Percentiles rank a stretch among this genome's conserved stretches.
Evolutionary conservation across 768 basidiomycete species (phyloP).

Genomic region (Exsudoporus frostii): DNA sequence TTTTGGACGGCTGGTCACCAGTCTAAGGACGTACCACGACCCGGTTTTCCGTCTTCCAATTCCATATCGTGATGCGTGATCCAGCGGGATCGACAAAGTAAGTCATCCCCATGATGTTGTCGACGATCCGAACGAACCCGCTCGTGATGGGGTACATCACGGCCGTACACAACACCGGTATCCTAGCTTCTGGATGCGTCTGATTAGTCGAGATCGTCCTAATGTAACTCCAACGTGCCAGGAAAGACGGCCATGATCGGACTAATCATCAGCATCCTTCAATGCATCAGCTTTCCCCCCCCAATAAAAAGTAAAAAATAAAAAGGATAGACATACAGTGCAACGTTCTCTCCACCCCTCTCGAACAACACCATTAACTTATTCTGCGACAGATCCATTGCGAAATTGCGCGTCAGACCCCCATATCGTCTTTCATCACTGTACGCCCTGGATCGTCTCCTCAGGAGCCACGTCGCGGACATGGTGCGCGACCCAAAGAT

Average conservation of each 20-base stretch:
- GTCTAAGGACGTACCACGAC: constrained; percentile 37
- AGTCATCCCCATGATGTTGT: constrained; percentile 52
- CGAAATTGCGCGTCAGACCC: constrained; percentile 51
- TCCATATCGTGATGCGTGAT: constrained; percentile 40
- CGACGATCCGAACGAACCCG: constrained; percentile 48
- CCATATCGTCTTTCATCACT: constrained; percentile 35
- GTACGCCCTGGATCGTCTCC: constrained; percentile 4
- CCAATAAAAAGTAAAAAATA: too few relatives aligned
- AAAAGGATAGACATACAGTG: constrained; percentile 16
- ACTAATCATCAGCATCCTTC: neutral
- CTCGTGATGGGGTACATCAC: constrained; percentile 23
- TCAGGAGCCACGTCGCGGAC: constrained; percentile 22
- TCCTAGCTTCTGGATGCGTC: constrained; percentile 38
- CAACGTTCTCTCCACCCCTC: constrained; percentile 17
- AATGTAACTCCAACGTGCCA: constrained; percentile 33
- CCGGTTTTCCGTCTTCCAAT: constrained; percentile 44
- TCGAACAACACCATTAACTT: constrained; percentile 46
- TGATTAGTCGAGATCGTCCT: constrained; percentile 38
- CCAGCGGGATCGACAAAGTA: constrained; percentile 28
- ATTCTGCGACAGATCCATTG: constrained; percentile 65
- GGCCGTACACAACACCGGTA: constrained; percentile 26
- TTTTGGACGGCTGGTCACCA: too few relatives aligned
- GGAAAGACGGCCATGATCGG: constrained; percentile 2
- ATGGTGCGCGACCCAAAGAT: constrained; percentile 25
- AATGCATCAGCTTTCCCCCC: too few relatives aligned